Evolutionary conservation across 2,329 filamentous ascomycete species (phyloP), one percentile per base, ranked within the genome.

Genomic region (Scleromitrula shiraiana): DNA sequence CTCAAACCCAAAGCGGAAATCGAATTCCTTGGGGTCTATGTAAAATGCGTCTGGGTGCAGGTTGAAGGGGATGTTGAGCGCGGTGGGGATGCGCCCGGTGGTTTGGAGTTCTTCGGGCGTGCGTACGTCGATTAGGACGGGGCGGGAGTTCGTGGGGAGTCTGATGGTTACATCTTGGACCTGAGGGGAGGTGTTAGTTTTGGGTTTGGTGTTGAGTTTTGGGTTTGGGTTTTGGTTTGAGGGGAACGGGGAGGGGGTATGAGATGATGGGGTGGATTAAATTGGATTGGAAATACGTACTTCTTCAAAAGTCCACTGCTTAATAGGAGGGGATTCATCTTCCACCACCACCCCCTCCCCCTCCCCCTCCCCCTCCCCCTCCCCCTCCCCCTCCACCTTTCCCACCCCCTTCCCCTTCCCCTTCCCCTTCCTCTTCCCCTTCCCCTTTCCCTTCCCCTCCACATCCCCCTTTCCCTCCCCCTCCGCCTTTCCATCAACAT

Each of bases 401-500:
- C 81, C 86, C 1, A 85, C 85, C 2, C 74, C 70, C 61, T 88
- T 90, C 68, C 89, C 85, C 19, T 78, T 79, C 0, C 86, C 78
- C 7, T 75, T 77, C 40, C 69, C 67, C 75, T 85, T 97, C 8
- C 91, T 91, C 2, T 82, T 84, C 62, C 85, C 76, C 58, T 73
- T 72, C 24, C 93, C 93, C 65, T 96, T 67, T n/a, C n/a, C n/a
- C n/a, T n/a, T n/a, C n/a, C n/a, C n/a, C 55, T 77, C 74, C 6
- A 89, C 89, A 7, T 90, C 90, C 1, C 85, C 78, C 38, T 75
- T 72, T 58, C 87, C 88, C 63, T 93, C 75, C 54, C 97, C 87
- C 2, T 93, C 93, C 0, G 90, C 83, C 70, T 88, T 94, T n/a
- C n/a, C n/a, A n/a, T n/a, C n/a, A n/a, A n/a, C n/a, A n/a, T 70